Evolutionary conservation across 1,284 basidiomycete species (phyloP), one percentile per base, ranked within the genome.

Genomic region (Agaricales sp.): DNA sequence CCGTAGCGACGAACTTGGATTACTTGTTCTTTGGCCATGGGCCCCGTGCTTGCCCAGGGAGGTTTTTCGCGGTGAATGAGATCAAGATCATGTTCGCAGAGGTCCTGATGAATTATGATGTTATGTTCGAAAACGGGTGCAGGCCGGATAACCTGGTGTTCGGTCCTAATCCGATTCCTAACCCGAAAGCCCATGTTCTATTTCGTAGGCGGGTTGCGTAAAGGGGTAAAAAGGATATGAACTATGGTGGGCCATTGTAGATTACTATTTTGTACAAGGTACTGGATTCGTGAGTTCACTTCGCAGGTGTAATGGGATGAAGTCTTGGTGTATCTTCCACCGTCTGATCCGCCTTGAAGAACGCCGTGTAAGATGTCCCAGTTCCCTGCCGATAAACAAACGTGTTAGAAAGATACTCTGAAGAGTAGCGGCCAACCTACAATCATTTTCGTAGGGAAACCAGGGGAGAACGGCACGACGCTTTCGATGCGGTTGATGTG

Each of bases 401-500:
- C 30, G 30, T 37, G 16, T 37, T 37, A 12, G 30, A 37, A 11
- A 11, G 16, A 12, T 37, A n/a, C n/a, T n/a, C n/a, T n/a, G n/a
- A n/a, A 37, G 30, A 37, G 16, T 11, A 11, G 30, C 16, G 30
- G 16, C 11, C 30, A 37, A 57, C 68, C 55, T 46, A 71, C 68
- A 21, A 69, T 61, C 35, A 63, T 20, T 8, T 37, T 47, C 20
- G 50, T 47, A 0, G 70, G 70, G 58, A 71, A 71, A 2, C 69
- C 71, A 21, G 48, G 56, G 23, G 70, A 62, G 52, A 70, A 69
- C 2, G 64, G 60, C 13, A 65, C 2, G 2, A 64, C 50, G 16
- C 56, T 58, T 52, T 73, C 71, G 3, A 73, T 49, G 38, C 60
- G 60, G 51, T 61, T 56, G 52, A 74, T 64, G 16, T 73, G 71